Conservation (phyloP, 345 rosid genomes). For the Euphorbia lathyris region DNA sequence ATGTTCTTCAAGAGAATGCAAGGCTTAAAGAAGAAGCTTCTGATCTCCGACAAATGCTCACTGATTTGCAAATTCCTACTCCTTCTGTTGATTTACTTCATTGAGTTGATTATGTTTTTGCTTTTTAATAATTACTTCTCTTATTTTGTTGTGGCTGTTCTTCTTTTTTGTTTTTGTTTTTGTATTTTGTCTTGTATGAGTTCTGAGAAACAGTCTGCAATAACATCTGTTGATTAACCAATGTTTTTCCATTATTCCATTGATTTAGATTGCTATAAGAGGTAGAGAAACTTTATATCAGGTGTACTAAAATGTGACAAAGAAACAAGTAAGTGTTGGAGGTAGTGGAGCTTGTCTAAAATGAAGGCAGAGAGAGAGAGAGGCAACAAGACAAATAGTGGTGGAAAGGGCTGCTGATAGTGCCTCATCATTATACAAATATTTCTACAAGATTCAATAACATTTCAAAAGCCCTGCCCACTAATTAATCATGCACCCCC, state of each 20-base stretch:
- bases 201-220: constrained; percentile 31
- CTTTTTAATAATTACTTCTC: constrained; percentile 11
- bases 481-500: constrained; percentile 10
- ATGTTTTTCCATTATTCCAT: constrained; percentile 5
- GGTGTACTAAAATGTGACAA: constrained; percentile 11
- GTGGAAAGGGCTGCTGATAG: constrained; percentile 67
- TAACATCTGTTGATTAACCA: constrained; percentile 28
- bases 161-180: constrained; percentile 17
- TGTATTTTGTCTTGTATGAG: constrained; percentile 21
- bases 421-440: constrained; percentile 42
- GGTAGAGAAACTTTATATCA: constrained; percentile 13
- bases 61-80: constrained; percentile 44
- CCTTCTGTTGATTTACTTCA: constrained; percentile 49
- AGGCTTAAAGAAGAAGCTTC: constrained; percentile 80
- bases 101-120: constrained; percentile 20
- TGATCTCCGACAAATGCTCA: constrained; percentile 67
- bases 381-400: constrained; percentile 51
- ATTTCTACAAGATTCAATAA: constrained; percentile 26
- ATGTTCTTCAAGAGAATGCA: constrained; percentile 62
- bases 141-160: constrained; percentile 25
- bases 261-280: constrained; percentile 3
- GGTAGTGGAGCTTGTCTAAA: constrained; percentile 28
- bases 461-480: constrained; percentile 37
- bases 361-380: constrained; percentile 6
- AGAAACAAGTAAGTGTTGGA: constrained; percentile 10